Evolutionary conservation across 2,329 filamentous ascomycete genomes (phyloP), one percentile per base, ranked within the genome.

Genomic region (Zasmidium citrigriseum): DNA sequence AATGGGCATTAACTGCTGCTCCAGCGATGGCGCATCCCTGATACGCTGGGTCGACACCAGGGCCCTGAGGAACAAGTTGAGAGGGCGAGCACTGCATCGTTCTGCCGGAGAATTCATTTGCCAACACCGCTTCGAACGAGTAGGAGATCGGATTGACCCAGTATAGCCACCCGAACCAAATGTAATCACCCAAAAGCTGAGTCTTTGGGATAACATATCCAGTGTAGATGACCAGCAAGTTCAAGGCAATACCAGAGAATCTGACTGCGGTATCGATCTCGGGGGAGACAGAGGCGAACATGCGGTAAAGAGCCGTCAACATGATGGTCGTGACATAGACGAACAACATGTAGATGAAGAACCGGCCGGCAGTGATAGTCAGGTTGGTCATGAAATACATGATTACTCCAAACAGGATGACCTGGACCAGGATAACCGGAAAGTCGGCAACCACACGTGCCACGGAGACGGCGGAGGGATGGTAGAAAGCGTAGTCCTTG

Each of bases 181-280:
- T 86, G 54, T 86, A 86, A 5, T 83, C 63, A 23, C 72, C 62
- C 1, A 87, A 72, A n/a, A 88, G 73, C 45, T 82, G 81, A 12
- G 84, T 81, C 67, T 87, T 87, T 0, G 85, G 83, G 64, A 89
- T 88, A n/a, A 86, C 84, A 68, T 89, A 89, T 46, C 86, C 86
- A 18, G 85, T 84, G 68, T 81, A 89, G 64, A 89, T 79, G 64
- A 87, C 78, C 48, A 88, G 76, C 20, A 88, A 72, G 61, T 88
- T 88, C 55, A 88, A 74, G 0, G 80, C 80, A 60, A 87, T 80
- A 65, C 86, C 86, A 59, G 82, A 80, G 70, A 89, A 87, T 11
- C 86, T 78, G 11, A 89, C 85, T 1, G 86, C 85, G 60, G 87
- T 85, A 63, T 89, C 85, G 48, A 89, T 87, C 1, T 82, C 81